Conservation (phyloP, 495 filamentous ascomycete genomes). For the Gamarada debralockiae region DNA sequence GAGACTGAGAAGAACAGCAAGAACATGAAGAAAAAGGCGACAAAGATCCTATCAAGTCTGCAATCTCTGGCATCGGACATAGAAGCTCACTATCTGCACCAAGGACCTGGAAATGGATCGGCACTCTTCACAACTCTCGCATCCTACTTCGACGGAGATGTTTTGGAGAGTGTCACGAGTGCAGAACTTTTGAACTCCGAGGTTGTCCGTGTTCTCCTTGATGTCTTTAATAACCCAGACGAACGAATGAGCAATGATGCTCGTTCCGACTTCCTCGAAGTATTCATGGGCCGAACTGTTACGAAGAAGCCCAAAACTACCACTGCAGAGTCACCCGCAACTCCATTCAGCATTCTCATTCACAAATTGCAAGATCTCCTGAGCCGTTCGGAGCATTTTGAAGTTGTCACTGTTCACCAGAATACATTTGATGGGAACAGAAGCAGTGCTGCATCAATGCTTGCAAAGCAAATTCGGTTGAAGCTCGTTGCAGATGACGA, state of each 20-base stretch:
- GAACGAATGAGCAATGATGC: constrained; percentile 53
- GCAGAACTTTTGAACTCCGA: constrained; percentile 88
- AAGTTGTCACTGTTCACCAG: constrained; percentile 92
- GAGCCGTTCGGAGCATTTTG: constrained; percentile 96
- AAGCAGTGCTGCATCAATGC: constrained; percentile 90
- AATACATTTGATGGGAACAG: constrained; percentile 89
- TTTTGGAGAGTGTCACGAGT: constrained; percentile 92
- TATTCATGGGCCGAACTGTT: constrained; percentile 82
- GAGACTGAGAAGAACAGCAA: constrained; percentile 69
- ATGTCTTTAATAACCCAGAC: constrained; percentile 71
- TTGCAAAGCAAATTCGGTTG: constrained; percentile 91
- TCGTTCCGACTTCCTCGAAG: constrained; percentile 80
- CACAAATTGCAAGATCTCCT: constrained; percentile 94
- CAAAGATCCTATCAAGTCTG: constrained; percentile 68
- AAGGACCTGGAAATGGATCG: constrained; percentile 48
- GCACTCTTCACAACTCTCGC: constrained; percentile 74
- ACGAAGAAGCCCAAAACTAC: constrained; percentile 58
- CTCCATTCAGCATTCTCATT: constrained; percentile 86
- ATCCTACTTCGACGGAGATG: constrained; percentile 82
- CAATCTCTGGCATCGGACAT: constrained; percentile 68
- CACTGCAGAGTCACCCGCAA: constrained; percentile 60
- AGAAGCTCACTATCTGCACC: constrained; percentile 59
- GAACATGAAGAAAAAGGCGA: constrained; percentile 71
- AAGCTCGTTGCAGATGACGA: constrained; percentile 88
- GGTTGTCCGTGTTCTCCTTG: constrained; percentile 76